A percentile compares a stretch with the other conserved stretches of the same genome.
Conservation (phyloP, 768 basidiomycete genomes). For the Lactarius akahatsu region DNA sequence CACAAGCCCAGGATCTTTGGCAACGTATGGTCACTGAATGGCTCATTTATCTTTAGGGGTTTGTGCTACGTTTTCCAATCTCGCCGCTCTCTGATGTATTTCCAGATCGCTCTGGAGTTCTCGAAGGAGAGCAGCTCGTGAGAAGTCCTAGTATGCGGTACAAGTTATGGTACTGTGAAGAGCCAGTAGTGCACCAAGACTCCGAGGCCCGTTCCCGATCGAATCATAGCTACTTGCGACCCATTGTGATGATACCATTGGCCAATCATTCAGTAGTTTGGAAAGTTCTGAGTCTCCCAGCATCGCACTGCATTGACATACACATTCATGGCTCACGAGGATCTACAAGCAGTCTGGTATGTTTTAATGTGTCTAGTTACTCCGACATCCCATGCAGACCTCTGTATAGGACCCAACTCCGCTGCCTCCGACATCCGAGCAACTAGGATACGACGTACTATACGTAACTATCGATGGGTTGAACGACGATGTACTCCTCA, state of each 20-base stretch:
- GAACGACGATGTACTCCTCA: slow-evolving; percentile 3
- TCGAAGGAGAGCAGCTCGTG: neutral
- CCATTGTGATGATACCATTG: neutral
- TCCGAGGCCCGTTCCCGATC: neutral
- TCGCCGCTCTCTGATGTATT: neutral
- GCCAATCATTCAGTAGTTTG: neutral
- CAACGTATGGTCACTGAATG: neutral
- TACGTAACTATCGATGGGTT: neutral
- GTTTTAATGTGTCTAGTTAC: neutral
- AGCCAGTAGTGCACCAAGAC: neutral
- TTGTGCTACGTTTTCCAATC: neutral
- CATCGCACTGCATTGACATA: neutral
- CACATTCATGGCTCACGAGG: neutral
- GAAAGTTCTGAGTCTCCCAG: neutral
- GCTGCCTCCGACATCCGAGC: neutral
- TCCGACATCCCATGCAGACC: neutral
- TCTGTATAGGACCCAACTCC: neutral
- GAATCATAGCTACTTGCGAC: neutral
- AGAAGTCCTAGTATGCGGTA: neutral
- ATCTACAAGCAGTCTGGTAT: neutral
- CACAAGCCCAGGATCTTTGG: neutral
- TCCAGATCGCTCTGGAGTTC: neutral
- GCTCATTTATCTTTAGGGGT: neutral
- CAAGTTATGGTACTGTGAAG: neutral
- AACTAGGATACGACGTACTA: neutral